phyloP scores from a whole-genome alignment of 1,284 basidiomycete species.

The Malassezia sp. region DNA sequence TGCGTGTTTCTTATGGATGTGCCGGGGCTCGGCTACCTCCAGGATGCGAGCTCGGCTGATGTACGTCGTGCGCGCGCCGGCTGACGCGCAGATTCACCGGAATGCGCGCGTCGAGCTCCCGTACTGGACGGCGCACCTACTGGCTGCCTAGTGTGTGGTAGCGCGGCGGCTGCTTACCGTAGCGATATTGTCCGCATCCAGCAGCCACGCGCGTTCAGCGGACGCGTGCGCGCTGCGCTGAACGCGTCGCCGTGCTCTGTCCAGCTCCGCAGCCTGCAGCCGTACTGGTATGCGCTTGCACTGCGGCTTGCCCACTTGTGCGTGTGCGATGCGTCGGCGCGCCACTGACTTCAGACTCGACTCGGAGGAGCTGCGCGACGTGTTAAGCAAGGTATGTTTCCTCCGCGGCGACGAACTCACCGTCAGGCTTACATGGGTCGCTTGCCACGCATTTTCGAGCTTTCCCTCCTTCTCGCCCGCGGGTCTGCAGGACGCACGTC shows the following conservation, averaged over 20 bases:
- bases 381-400: constrained; percentile 21
- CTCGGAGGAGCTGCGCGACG: constrained; percentile 25
- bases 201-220: constrained; percentile 33
- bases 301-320: constrained; percentile 33
- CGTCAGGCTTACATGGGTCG: constrained; percentile 33
- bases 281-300: constrained; percentile 42
- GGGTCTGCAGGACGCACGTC: not conserved
- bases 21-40: constrained; percentile 39
- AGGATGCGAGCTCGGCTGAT: constrained; percentile 23
- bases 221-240: constrained; percentile 34
- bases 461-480: constrained; percentile 19
- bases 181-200: constrained; percentile 36
- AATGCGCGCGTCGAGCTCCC: constrained; percentile 37
- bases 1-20: constrained; percentile 39
- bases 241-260: constrained; percentile 36
- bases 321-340: too few species aligned
- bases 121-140: constrained; percentile 41
- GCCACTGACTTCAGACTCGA: constrained; percentile 21
- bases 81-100: constrained; percentile 26
- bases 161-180: not conserved
- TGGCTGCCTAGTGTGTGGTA: constrained; percentile 33
- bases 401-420: not conserved
- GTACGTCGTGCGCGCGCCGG: constrained; percentile 5
- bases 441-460: constrained; percentile 30
- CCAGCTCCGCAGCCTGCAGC: constrained; percentile 30